Conservation (phyloP, 306 rosid genomes). For the Cucumis melo region DNA sequence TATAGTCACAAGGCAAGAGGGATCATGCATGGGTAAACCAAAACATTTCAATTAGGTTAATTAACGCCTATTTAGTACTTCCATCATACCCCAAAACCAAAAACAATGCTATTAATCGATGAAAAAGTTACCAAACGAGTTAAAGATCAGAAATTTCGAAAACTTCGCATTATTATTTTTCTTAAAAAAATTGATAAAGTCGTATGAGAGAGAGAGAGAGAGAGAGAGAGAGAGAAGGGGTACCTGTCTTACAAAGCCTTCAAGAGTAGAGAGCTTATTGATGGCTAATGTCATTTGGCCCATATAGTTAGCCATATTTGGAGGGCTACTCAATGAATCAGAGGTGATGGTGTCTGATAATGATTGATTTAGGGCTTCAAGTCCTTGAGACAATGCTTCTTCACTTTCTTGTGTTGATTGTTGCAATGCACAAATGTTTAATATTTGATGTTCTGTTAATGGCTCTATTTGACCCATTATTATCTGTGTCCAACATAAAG, state of each 20-base stretch:
- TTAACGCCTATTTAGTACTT: no score
- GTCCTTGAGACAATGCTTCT: slow-evolving; percentile 80
- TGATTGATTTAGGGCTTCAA: slow-evolving; percentile 65
- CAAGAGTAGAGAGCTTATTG: slow-evolving; percentile 73
- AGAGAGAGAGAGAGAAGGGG: background rate
- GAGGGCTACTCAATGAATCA: slow-evolving; percentile 60
- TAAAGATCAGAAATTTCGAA: no score
- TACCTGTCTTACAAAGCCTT: slow-evolving; percentile 92
- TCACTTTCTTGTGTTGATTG: slow-evolving; percentile 81
- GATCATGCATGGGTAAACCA: no score
- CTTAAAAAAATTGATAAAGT: no score
- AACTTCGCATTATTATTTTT: no score
- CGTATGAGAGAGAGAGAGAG: background rate
- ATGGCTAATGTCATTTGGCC: slow-evolving; percentile 93
- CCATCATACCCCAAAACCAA: no score
- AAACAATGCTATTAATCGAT: no score
- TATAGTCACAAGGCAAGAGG: no score
- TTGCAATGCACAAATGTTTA: slow-evolving; percentile 72
- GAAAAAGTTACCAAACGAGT: no score
- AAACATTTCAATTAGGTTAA: no score
- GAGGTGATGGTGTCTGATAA: slow-evolving; percentile 62
- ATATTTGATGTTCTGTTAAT: slow-evolving; percentile 77
- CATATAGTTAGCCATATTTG: slow-evolving; percentile 86
- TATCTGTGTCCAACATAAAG: slow-evolving; percentile 18
- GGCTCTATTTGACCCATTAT: slow-evolving; percentile 69